Conservation (phyloP, 73 alveolate genomes). For the Uronychia setigera region DNA sequence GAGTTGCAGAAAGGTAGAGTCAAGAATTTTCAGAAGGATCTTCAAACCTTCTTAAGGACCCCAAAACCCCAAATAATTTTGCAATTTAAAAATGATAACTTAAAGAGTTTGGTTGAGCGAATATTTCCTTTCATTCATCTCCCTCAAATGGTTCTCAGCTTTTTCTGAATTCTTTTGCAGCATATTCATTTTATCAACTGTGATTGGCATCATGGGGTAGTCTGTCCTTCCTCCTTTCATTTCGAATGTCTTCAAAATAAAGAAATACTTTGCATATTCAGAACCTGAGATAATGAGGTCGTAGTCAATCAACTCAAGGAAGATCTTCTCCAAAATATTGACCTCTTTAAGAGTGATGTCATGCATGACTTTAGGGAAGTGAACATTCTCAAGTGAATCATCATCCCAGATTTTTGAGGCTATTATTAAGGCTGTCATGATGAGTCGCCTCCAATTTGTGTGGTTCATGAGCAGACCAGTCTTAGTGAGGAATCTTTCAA, state of each 20-base stretch:
- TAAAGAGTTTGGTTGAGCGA: too few species aligned
- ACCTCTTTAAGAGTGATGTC: constrained; percentile 92
- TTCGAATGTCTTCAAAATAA: constrained; percentile 83
- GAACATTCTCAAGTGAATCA: constrained; percentile 98
- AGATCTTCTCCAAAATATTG: constrained; percentile 95
- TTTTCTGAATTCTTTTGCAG: constrained; percentile 40
- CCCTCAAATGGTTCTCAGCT: too few species aligned
- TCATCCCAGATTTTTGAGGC: constrained; percentile 99
- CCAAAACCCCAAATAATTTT: too few species aligned
- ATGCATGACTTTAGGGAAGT: constrained; percentile 97
- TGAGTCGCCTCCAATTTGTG: constrained; percentile 98
- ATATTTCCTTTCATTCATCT: too few species aligned
- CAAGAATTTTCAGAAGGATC: not conserved
- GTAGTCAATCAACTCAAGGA: constrained; percentile 91
- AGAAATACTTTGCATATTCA: constrained; percentile 97
- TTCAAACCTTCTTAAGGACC: not conserved
- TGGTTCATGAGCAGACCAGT: constrained; percentile 94
- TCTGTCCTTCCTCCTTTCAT: constrained; percentile 45
- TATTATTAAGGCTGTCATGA: constrained; percentile 89
- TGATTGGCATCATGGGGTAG: not conserved
- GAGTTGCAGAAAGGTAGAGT: not conserved
- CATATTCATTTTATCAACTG: not conserved
- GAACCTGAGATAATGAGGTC: constrained; percentile 90
- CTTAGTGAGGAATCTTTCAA: constrained; percentile 95
- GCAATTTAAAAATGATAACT: too few species aligned